phyloP scores from a whole-genome alignment of 2,329 filamentous ascomycete species.

The Alternaria infectoria region DNA sequence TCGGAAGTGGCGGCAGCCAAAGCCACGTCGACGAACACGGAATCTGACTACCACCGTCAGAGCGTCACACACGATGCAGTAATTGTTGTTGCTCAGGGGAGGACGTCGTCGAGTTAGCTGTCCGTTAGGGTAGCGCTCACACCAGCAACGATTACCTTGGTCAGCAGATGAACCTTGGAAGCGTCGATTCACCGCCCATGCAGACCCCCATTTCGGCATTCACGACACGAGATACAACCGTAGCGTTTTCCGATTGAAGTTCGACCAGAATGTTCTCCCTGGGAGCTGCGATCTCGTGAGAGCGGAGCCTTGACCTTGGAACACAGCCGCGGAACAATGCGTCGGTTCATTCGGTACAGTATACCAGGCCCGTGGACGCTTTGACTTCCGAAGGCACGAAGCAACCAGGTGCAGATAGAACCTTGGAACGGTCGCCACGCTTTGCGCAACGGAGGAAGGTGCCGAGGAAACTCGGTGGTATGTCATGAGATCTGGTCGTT shows the following conservation, averaged over 20 bases:
- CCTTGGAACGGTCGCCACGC: background rate
- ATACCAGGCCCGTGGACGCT: background rate
- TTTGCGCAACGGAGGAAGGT: background rate
- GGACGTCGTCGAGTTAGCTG: background rate
- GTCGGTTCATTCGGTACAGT: background rate
- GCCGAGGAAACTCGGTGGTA: background rate
- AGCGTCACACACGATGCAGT: background rate
- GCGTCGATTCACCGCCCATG: background rate
- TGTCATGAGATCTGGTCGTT: background rate
- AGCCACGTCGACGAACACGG: constrained; percentile 1
- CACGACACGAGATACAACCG: background rate
- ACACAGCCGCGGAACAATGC: background rate
- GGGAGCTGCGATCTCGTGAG: background rate
- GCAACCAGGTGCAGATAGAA: background rate
- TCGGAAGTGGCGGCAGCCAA: background rate
- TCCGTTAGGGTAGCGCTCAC: background rate
- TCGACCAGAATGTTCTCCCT: background rate
- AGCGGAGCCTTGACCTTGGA: background rate
- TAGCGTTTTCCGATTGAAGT: background rate
- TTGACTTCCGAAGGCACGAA: background rate
- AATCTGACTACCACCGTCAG: background rate
- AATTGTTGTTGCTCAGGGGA: background rate
- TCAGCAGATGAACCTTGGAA: background rate
- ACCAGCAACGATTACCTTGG: background rate
- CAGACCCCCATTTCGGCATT: background rate